Evolutionary conservation across 352 stramenopile genomes (phyloP).

Genomic region (Globisporangium lucens): DNA sequence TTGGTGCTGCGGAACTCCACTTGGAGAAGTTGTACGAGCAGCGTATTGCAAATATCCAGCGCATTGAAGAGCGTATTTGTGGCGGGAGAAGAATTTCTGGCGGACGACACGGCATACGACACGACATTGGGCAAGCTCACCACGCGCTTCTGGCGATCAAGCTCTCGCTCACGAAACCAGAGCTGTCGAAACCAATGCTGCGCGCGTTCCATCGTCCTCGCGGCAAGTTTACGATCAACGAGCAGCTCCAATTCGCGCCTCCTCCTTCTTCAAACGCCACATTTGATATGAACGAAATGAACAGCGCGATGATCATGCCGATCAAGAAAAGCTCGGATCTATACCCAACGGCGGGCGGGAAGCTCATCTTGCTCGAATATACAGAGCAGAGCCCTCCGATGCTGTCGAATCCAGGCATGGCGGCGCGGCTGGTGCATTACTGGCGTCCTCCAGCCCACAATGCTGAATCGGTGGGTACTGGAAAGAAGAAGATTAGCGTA

Average conservation of each 20-base stretch:
- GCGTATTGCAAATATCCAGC: conserved; percentile 66
- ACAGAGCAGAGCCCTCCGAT: conserved; percentile 78
- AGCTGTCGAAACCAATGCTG: conserved; percentile 76
- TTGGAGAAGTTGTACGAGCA: conserved; percentile 74
- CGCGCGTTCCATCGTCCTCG: conserved; percentile 79
- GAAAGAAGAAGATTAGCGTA: conserved; percentile 58
- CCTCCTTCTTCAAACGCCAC: conserved; percentile 28
- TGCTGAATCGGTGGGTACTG: conserved; percentile 30
- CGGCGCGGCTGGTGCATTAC: conserved; percentile 76
- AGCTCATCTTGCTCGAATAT: conserved; percentile 82
- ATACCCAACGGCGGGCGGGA: conserved; percentile 64
- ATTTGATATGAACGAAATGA: conserved; percentile 41
- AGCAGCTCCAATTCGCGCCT: conserved; percentile 51
- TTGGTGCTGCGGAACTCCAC: conserved; percentile 72
- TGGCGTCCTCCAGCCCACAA: conserved; percentile 64
- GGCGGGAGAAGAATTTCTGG: conserved; percentile 66
- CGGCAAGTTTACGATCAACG: conserved; percentile 86
- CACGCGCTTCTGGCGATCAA: conserved; percentile 85
- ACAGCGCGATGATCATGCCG: conserved; percentile 67
- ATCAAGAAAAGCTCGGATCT: conserved; percentile 87
- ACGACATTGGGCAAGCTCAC: conserved; percentile 81
- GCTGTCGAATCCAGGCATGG: conserved; percentile 79
- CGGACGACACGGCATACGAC: conserved; percentile 68
- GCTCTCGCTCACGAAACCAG: conserved; percentile 77
- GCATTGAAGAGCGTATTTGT: conserved; percentile 66